Percentiles rank a stretch among this genome's conserved stretches.
Conservation (phyloP, 805 yeast species). For the Candida piceae region DNA sequence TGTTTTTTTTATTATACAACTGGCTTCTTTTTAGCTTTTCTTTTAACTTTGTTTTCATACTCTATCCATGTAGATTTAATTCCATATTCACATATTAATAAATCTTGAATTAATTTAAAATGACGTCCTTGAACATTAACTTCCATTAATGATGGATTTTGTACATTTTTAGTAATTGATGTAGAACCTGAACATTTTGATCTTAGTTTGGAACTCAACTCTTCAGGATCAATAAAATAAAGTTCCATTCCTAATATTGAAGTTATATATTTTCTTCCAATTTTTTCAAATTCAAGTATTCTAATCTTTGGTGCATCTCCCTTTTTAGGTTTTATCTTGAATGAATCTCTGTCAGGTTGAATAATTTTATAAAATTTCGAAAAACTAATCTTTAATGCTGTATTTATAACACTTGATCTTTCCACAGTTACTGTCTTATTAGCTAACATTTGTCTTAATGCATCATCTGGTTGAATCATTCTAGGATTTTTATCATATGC, state of each 20-base stretch:
- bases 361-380: conserved; percentile 46
- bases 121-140: conserved; percentile 93
- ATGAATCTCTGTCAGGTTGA: conserved; percentile 32
- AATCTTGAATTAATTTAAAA: conserved; percentile 51
- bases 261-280: conserved; percentile 80
- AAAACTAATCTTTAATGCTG: conserved; percentile 37
- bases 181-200: conserved; percentile 87
- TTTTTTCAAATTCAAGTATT: conserved; percentile 67
- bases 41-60: conserved; percentile 56
- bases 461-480: conserved; percentile 50
- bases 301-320: conserved; percentile 67
- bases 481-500: conserved; percentile 49
- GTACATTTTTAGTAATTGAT: conserved; percentile 57
- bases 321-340: conserved; percentile 37
- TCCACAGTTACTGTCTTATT: conserved; percentile 18
- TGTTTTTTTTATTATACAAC: neutral
- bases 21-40: conserved; percentile 24
- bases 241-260: conserved; percentile 63
- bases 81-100: conserved; percentile 54
- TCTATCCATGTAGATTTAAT: conserved; percentile 62
- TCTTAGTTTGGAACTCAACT: conserved; percentile 62
- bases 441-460: conserved; percentile 20
- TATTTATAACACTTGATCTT: conserved; percentile 42
- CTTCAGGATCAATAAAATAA: conserved; percentile 59
- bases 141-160: conserved; percentile 52